Conservation (phyloP, 495 filamentous ascomycete genomes). For the Aspergillus indologenus region DNA sequence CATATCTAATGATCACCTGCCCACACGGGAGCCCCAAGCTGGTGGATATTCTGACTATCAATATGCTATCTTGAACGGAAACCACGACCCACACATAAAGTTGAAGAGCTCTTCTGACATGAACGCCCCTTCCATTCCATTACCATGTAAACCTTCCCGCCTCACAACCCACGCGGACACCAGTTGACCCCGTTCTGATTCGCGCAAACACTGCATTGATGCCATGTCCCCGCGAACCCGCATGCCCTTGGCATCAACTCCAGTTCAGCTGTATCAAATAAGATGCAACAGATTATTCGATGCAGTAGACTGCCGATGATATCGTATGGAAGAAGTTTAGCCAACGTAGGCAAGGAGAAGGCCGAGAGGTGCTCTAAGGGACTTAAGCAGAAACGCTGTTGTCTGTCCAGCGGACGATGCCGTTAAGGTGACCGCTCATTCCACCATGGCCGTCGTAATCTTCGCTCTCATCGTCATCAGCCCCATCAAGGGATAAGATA, state of each 20-base stretch:
- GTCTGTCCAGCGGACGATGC: conserved; percentile 16
- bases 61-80: neutral
- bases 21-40: neutral
- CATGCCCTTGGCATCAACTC: neutral
- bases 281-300: neutral
- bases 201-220: neutral
- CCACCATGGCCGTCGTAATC: conserved; percentile 5
- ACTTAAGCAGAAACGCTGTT: conserved; percentile 18
- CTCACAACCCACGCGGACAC: too few species aligned
- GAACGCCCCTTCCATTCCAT: too few species aligned
- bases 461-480: conserved; percentile 35
- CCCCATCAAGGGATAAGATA: conserved; percentile 54
- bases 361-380: neutral
- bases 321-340: neutral
- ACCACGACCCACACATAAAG: neutral
- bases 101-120: neutral
- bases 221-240: neutral
- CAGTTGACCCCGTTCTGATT: neutral
- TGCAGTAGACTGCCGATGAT: neutral
- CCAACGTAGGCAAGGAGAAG: neutral
- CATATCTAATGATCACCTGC: neutral
- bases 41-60: neutral
- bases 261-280: neutral
- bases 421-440: conserved; percentile 10
- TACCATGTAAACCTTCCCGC: too few species aligned